These are phyloP conservation scores for Aspergillus luchuensis DNA, from an alignment of 2,329 filamentous ascomycete genomes.

Conservation along the genomic window DNA sequence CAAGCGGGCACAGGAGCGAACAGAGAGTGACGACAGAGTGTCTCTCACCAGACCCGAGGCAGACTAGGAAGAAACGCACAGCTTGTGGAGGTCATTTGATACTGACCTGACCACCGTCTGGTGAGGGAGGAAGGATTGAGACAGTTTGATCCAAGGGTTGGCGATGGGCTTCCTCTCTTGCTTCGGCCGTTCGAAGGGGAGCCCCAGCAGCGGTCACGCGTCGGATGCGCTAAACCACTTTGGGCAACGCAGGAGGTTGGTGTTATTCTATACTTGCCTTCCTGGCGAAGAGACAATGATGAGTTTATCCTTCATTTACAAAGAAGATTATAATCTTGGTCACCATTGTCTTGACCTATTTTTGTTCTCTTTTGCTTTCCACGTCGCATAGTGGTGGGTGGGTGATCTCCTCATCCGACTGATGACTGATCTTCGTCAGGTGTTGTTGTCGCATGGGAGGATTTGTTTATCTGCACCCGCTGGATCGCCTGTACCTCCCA, in stretches of 20 bases:
- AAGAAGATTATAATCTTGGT: neutral
- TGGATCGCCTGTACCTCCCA: neutral
- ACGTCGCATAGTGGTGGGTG: neutral
- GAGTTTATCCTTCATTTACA: neutral
- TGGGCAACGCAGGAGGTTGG: constrained; percentile 22
- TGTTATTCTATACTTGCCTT: neutral
- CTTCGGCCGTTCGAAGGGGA: constrained; percentile 33
- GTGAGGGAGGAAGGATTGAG: constrained; percentile 21
- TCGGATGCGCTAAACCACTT: constrained; percentile 39
- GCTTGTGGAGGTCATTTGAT: constrained; percentile 27
- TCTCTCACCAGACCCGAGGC: constrained; percentile 27
- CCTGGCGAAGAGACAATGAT: neutral
- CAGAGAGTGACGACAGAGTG: constrained; percentile 4
- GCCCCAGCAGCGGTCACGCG: constrained; percentile 38
- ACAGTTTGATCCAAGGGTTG: constrained; percentile 22
- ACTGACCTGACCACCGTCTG: constrained; percentile 27
- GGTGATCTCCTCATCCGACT: neutral
- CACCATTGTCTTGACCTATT: neutral
- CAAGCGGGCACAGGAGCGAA: constrained; percentile 16
- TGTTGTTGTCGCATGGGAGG: constrained; percentile 1
- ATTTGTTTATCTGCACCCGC: constrained; percentile 6
- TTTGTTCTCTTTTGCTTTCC: neutral
- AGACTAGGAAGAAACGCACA: constrained; percentile 18
- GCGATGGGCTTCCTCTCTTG: constrained; percentile 24
- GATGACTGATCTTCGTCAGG: neutral